Conservation (phyloP, 1,284 basidiomycete species). For the Tylopilus orsonianus region DNA sequence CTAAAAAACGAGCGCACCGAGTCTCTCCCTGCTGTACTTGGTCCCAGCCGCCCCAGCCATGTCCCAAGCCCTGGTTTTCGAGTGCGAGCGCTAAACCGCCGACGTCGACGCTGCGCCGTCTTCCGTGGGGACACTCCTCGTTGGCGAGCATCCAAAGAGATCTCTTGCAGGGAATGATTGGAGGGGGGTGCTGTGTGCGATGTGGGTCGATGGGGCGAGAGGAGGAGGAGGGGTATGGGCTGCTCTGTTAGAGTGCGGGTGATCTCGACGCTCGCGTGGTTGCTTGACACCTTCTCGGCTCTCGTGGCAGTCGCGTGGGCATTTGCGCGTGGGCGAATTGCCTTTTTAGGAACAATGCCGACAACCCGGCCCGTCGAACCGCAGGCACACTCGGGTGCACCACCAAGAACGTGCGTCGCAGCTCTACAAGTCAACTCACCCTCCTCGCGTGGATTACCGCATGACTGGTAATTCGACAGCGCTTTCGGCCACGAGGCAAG, state of each 20-base stretch:
- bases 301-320: constrained; percentile 38
- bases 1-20: constrained; percentile 44
- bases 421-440: not conserved
- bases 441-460: no score
- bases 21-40: constrained; percentile 53
- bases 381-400: not conserved
- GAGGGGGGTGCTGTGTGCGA: not conserved
- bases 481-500: no score
- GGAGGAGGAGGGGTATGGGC: constrained; percentile 10
- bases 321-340: constrained; percentile 26
- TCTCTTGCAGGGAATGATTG: not conserved
- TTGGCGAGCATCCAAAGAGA: constrained; percentile 26
- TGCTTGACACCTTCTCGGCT: constrained; percentile 37
- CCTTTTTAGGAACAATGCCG: constrained; percentile 29
- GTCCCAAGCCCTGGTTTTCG: constrained; percentile 57
- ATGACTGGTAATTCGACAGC: no score
- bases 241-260: constrained; percentile 24
- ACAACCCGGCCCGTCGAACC: constrained; percentile 24
- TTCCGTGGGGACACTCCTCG: constrained; percentile 32
- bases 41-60: constrained; percentile 74
- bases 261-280: constrained; percentile 40
- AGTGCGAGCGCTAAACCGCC: constrained; percentile 82
- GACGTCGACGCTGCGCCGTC: constrained; percentile 80
- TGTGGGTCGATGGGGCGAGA: constrained; percentile 1
- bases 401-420: not conserved